Evolutionary conservation across 2,329 filamentous ascomycete species (phyloP), one percentile per base, ranked within the genome.

Genomic region (Sclerotinia trifoliorum): DNA sequence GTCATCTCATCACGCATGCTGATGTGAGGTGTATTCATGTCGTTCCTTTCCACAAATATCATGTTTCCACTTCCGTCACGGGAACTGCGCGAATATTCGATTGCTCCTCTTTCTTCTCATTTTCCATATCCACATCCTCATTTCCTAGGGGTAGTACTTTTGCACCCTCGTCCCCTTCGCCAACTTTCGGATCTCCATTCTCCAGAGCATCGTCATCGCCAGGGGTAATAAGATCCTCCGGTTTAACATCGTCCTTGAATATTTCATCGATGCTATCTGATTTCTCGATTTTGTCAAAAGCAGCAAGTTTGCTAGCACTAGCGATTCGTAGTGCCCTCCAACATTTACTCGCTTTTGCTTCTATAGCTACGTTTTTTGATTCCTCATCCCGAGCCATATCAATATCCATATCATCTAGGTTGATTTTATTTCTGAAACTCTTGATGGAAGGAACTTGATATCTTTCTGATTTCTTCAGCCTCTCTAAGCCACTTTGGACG

Each of bases 301-400:
- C 81, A 56, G 87, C 85, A 72, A 98, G 84, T 74, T 90, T 90
- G 68, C 84, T 88, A 72, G 87, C 88, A 67, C 90, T 88, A 13
- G 93, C 91, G 71, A 96, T 86, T 65, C 95, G 88, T 71, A 99
- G 81, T 6, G 93, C 92, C 73, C 94, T 87, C 95, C 95, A 99
- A 68, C 88, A 90, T 78, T 96, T 94, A 81, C 93, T 97, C 26
- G 90, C 88, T 78, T 96, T 96, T 67, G 88, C 85, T 71, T 91
- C 90, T 10, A 88, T 78, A 26, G 86, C 83, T 0, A 81, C 80
- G 72, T 85, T 86, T 64, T 86, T 84, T 68, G 85, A 80, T 78
- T 86, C 80, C 81, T 84, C 73, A 79, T 88, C 84, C 52, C 81
- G 87, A 13, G 92, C 90, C 84, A 94, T 93, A 26, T 93, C 91